Evolutionary conservation across 441 rosid species (phyloP).

Genomic region (Monsonia emarginata): DNA sequence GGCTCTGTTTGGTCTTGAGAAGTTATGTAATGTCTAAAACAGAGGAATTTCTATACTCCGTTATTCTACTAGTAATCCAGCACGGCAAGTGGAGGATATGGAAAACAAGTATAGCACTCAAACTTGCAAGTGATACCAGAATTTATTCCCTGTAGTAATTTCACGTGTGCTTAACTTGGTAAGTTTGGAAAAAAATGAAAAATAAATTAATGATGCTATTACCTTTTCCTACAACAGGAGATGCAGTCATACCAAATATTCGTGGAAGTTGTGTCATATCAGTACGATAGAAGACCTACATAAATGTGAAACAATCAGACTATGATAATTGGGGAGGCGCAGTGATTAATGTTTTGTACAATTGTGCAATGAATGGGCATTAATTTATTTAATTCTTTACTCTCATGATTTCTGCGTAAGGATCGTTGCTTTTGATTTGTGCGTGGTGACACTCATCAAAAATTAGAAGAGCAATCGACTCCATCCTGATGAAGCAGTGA

Average conservation of each 20-base stretch:
- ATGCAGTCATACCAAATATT: conserved; percentile 97
- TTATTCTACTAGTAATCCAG: neutral
- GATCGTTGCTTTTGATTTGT: conserved; percentile 70
- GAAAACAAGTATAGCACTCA: neutral
- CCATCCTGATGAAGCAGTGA: conserved; percentile 90
- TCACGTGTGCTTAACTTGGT: neutral
- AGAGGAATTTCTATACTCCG: no score
- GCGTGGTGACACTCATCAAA: conserved; percentile 98
- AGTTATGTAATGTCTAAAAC: no score
- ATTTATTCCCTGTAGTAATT: neutral
- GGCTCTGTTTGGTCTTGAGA: no score
- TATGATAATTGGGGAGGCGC: conserved; percentile 8
- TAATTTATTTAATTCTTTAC: conserved; percentile 32
- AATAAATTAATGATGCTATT: conserved; percentile 2
- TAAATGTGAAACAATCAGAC: conserved; percentile 21
- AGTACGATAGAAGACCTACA: conserved; percentile 62
- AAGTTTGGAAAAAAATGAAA: neutral
- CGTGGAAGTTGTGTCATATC: conserved; percentile 51
- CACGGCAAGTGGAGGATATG: neutral
- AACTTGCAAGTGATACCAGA: neutral
- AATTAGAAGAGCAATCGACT: conserved; percentile 66
- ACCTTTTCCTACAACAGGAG: conserved; percentile 96
- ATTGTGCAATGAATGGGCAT: conserved; percentile 10
- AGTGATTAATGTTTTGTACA: neutral
- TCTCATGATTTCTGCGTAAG: conserved; percentile 88